These are phyloP conservation scores for Iris pallida DNA, from an alignment of 116 monocot species.

Conservation along the genomic window DNA sequence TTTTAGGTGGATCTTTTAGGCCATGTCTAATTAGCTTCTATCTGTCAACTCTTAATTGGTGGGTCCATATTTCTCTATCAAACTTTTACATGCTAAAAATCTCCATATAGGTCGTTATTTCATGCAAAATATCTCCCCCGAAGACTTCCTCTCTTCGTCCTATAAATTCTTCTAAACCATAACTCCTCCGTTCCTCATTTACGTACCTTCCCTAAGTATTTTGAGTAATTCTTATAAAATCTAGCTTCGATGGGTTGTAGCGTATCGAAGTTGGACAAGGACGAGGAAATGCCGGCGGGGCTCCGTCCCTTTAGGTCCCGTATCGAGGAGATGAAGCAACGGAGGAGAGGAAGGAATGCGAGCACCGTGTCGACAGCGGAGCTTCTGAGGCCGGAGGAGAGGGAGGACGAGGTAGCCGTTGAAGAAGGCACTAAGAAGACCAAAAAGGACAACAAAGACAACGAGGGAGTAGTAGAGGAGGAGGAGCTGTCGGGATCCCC, in stretches of 20 bases:
- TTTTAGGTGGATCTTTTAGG: too few species aligned
- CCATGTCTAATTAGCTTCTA: too few species aligned
- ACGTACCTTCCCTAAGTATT: too few species aligned
- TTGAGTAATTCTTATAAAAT: too few species aligned
- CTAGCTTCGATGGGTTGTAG: slow-evolving; percentile 1
- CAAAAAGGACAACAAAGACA: neutral
- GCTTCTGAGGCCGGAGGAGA: neutral
- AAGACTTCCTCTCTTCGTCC: too few species aligned
- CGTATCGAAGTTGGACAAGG: neutral
- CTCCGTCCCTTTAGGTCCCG: neutral
- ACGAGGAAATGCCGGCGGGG: neutral
- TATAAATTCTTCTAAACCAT: too few species aligned
- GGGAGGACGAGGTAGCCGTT: neutral
- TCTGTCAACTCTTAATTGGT: too few species aligned
- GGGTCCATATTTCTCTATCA: too few species aligned
- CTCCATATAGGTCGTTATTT: too few species aligned
- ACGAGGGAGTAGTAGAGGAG: neutral
- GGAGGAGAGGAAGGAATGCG: neutral
- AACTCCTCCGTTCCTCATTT: too few species aligned
- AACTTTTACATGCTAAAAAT: too few species aligned
- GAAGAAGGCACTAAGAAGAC: neutral
- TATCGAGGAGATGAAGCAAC: slow-evolving; percentile 1
- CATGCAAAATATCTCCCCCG: too few species aligned
- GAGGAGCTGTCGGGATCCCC: slow-evolving; percentile 1
- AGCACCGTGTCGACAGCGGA: slow-evolving; percentile 13